phyloP scores from a whole-genome alignment of 176 grass and related monocot genomes.

The Phyllostachys edulis region DNA sequence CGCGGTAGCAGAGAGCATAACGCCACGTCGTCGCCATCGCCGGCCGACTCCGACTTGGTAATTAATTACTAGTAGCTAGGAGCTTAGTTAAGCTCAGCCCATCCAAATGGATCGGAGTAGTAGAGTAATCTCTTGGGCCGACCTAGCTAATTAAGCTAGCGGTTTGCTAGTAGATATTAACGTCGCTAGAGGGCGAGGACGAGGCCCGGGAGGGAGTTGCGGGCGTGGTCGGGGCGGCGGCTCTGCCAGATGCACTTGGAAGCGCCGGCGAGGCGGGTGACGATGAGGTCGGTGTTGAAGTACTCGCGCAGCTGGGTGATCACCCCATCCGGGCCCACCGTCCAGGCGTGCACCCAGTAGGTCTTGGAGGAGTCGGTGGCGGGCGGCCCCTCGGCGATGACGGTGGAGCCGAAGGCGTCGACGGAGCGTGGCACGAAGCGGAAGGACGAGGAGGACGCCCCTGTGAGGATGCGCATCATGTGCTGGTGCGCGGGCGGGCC shows the following conservation, averaged over 20 bases:
- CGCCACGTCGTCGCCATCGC: too few species aligned
- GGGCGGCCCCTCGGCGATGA: constrained; percentile 62
- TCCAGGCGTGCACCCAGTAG: constrained; percentile 96
- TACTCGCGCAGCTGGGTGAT: constrained; percentile 92
- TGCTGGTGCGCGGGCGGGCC: constrained; percentile 81
- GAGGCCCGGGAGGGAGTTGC: constrained; percentile 60
- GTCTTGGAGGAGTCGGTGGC: not conserved
- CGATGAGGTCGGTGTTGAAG: constrained; percentile 88
- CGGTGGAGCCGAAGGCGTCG: constrained; percentile 62
- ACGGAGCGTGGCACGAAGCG: constrained; percentile 46
- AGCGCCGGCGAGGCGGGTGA: constrained; percentile 53
- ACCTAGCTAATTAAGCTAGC: too few species aligned
- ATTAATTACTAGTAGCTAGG: too few species aligned
- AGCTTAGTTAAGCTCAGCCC: too few species aligned
- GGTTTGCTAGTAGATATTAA: too few species aligned
- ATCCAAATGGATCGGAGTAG: too few species aligned
- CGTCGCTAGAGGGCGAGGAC: constrained; percentile 52
- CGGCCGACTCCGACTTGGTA: too few species aligned
- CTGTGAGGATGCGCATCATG: constrained; percentile 87
- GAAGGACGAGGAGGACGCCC: constrained; percentile 34
- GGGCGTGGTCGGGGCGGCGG: constrained; percentile 35
- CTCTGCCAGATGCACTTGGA: constrained; percentile 59
- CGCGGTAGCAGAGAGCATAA: too few species aligned
- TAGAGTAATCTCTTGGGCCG: too few species aligned
- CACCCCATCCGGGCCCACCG: constrained; percentile 58